Conservation (phyloP, 345 rosid genomes). For the Citrus australasica region DNA sequence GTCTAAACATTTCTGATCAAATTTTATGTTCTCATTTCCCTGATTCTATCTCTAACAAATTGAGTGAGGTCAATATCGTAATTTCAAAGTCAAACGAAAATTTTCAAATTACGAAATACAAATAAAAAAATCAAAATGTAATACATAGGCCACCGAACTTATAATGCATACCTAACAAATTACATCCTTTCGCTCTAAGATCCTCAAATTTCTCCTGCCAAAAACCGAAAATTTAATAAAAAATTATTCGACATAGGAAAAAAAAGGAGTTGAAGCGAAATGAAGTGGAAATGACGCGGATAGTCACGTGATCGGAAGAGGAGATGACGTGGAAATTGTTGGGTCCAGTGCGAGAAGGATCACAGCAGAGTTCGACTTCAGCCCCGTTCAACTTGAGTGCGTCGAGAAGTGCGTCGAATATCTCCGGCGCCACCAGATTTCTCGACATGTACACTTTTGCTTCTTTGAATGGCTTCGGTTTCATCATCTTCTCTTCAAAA, state of each 20-base stretch:
- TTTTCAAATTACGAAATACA: neutral
- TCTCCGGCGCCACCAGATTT: slow-evolving; percentile 82
- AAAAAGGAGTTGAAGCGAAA: neutral
- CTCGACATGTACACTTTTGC: slow-evolving; percentile 80
- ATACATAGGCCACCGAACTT: neutral
- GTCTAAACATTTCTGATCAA: neutral
- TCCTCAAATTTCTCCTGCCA: slow-evolving; percentile 87
- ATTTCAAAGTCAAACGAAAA: neutral
- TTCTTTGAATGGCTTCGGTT: slow-evolving; percentile 61
- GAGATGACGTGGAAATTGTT: slow-evolving; percentile 80
- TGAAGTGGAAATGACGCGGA: slow-evolving; percentile 15
- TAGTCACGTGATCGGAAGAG: slow-evolving; percentile 61
- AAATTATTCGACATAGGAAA: neutral
- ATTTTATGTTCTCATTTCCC: neutral
- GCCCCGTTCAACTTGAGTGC: slow-evolving; percentile 84
- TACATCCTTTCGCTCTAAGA: slow-evolving; percentile 79
- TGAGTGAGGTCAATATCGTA: neutral
- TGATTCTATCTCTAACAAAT: neutral
- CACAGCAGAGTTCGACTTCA: slow-evolving; percentile 82
- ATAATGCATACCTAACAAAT: slow-evolving; percentile 56
- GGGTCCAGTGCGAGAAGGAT: slow-evolving; percentile 75
- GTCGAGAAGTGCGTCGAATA: slow-evolving; percentile 80
- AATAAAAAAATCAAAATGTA: neutral
- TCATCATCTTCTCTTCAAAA: slow-evolving; percentile 37
- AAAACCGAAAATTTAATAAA: neutral